Base-by-base conservation (phyloP, 352 stramenopile species). In the Phytopythium aichiense region DNA sequence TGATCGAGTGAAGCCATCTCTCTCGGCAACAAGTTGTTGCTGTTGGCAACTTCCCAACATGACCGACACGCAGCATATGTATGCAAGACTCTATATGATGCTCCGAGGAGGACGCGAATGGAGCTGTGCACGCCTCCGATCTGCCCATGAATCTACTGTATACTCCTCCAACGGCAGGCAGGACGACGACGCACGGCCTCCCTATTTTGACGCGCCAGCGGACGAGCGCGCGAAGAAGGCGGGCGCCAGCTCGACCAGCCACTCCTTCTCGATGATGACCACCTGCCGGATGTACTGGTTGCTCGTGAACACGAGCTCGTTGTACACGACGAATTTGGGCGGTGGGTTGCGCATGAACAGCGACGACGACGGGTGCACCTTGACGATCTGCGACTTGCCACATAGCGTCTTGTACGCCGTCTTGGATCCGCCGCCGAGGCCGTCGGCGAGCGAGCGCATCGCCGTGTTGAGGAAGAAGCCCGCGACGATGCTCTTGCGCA, bases 261-360 rank as follows among this genome's bases (percentile, higher is more conserved):
- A 97, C 37, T 94, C 81, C 56, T 95, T 92, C 58, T 97, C 87
- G 57, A 97, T 93, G 25, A 93, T 73, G 30, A 95, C 65, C 11
- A 96, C 84, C 6, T 83, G 89, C 11, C 89, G 85, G 63, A 96
- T 92, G 72, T 96, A 97, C 66, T 97, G 87, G 60, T 95, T 95
- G 68, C 85, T 95, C 28, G 89, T 97, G 64, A 93, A 93, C 60
- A 97, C 87, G 43, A 97, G 73, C 65, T 97, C 89, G 62, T 96
- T 94, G 72, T 92, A 95, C 18, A 96, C 74, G 51, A 96, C 77
- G 72, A 76, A 95, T 60, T 95, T 89, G 1, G 85, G 86, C 40
- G 86, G 77, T 20, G 88, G 87, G 59, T 96, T 95, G 50, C 87
- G 87, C 85, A 91, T 92, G 63, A 95, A 96, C 30, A 96, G 65